Evolutionary conservation across 192 early-diverging fungal genomes (phyloP).

Genomic region (Backusella psychrophila): DNA sequence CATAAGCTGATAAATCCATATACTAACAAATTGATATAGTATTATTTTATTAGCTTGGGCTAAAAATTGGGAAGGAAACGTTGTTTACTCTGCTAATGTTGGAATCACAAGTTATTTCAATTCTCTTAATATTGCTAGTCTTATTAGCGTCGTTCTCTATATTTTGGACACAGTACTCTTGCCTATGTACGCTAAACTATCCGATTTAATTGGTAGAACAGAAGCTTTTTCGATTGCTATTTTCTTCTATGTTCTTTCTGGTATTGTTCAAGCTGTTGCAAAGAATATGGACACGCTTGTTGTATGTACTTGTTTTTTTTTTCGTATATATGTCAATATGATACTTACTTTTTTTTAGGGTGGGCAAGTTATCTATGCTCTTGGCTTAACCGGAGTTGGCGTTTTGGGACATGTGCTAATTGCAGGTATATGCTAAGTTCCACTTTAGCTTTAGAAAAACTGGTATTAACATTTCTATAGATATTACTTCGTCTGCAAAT

Average conservation of each 20-base stretch:
- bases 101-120: not conserved
- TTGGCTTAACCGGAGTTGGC: conserved; percentile 17
- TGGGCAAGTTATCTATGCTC: conserved; percentile 24
- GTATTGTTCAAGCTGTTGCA: not conserved
- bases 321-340: not conserved
- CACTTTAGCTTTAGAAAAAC: not conserved
- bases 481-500: conserved; percentile 17
- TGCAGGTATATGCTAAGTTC: not conserved
- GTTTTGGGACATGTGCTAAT: conserved; percentile 18
- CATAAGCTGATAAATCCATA: not conserved
- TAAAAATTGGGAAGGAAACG: conserved; percentile 17
- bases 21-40: not conserved
- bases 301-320: conserved; percentile 10
- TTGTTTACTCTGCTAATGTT: not conserved
- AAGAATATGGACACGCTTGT: not conserved
- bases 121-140: conserved; percentile 6
- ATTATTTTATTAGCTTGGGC: conserved; percentile 11
- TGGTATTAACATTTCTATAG: not conserved
- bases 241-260: not conserved
- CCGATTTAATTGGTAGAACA: conserved; percentile 23
- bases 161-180: conserved; percentile 15
- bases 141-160: conserved; percentile 4
- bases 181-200: conserved; percentile 20
- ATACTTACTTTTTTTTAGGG: not conserved
- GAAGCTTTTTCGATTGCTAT: not conserved